Base-by-base conservation (phyloP, 768 basidiomycete species). In the Boletus patriciae region DNA sequence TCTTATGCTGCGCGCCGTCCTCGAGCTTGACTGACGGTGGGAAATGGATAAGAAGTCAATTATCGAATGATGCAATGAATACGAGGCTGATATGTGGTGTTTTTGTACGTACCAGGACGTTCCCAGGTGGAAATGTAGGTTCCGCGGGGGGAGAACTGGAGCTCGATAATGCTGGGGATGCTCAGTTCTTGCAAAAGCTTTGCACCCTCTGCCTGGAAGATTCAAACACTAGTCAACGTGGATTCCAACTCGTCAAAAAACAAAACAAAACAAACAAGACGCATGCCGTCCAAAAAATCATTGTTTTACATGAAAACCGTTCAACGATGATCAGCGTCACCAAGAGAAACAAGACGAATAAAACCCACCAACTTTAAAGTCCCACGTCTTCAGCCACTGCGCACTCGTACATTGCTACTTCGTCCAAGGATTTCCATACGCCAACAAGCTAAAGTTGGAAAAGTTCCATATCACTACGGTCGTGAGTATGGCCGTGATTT, bases 81-180 rank as follows among this genome's bases (percentile, higher is more conserved):
- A 70, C 60, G 71, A 67, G 65, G 70, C 49, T 13, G 19, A 21
- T 45, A 59, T n/a, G 51, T 44, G 55, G 40, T 49, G 41, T 21
- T 38, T 46, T 46, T 45, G 47, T 51, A 71, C 80, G 50, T 66
- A 86, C 86, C 78, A 63, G 89, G 92, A 56, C 97, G 84, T 76
- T 98, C 95, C 92, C 95, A 98, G 46, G 92, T 95, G 51, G 93
- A 95, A 41, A 99, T 68, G 73, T 92, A 98, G 0, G 90, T 93
- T 38, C 93, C 95, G 58, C 90, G 83, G 11, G 97, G 95, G 7
- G 96, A 98, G 74, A 99, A 97, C 65, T 82, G 82, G 64, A 98
- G 71, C 68, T 98, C 97, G 50, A 94, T 70, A 59, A 90, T 81
- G 65, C 87, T 90, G 65, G 87, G 80, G 49, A 91, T 76, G 44